Percentiles rank a stretch among this genome's conserved stretches.
phyloP scores from a whole-genome alignment of 2,329 filamentous ascomycete species.

The Penicillium polonicum region DNA sequence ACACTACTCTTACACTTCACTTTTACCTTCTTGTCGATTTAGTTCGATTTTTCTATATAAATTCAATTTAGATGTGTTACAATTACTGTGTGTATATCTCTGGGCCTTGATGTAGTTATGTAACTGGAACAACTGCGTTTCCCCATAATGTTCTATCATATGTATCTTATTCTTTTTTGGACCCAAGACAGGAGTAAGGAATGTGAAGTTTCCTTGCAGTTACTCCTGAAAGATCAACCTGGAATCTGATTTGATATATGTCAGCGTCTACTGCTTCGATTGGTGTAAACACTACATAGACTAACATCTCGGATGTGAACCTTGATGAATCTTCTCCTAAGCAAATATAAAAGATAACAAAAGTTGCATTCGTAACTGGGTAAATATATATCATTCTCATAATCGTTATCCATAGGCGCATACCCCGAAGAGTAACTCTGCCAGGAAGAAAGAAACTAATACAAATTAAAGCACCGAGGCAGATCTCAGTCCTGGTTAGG shows the following conservation, averaged over 20 bases:
- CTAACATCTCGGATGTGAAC: neutral
- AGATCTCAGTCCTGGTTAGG: neutral
- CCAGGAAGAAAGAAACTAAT: neutral
- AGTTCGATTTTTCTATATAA: slow-evolving; percentile 10
- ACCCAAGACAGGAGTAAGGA: no score
- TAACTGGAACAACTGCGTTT: neutral
- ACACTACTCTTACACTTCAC: slow-evolving; percentile 10
- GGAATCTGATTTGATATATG: neutral
- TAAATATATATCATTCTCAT: neutral
- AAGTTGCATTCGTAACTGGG: neutral
- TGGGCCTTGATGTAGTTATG: neutral
- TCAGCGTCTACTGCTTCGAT: neutral
- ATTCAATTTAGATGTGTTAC: neutral
- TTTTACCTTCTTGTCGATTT: slow-evolving; percentile 13
- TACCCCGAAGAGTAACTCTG: neutral
- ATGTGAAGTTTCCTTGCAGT: no score
- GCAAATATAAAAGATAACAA: no score
- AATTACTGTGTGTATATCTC: neutral
- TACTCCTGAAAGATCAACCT: no score
- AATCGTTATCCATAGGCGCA: neutral
- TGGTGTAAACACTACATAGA: neutral
- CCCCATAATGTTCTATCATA: no score
- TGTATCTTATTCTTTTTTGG: no score
- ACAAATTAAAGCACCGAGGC: neutral
- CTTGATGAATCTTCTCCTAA: no score